Conservation (phyloP, 2,329 filamentous ascomycete species). For the Fusarium tanahbumbuense region DNA sequence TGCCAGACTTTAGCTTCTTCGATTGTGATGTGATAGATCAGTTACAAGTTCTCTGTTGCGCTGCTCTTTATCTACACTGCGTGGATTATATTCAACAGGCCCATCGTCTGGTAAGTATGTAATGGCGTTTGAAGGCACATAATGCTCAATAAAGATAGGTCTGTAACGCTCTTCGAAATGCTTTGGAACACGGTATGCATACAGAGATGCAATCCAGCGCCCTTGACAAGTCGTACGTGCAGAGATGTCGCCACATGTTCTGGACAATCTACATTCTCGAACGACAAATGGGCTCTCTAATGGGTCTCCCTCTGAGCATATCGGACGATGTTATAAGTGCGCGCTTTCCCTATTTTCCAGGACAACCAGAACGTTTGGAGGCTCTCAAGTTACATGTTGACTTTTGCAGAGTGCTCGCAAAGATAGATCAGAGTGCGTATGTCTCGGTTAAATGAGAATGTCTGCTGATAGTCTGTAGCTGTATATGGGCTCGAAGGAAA, state of each 20-base stretch:
- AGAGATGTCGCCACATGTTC: conserved; percentile 28
- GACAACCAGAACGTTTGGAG: conserved; percentile 14
- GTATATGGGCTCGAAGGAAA: conserved; percentile 42
- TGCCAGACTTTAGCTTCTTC: conserved; percentile 38
- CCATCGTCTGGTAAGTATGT: conserved; percentile 17
- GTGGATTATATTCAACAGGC: conserved; percentile 24
- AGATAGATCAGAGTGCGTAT: conserved; percentile 37
- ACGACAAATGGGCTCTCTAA: conserved; percentile 30
- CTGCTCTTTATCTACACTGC: conserved; percentile 31
- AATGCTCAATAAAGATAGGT: conserved; percentile 4
- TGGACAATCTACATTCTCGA: conserved; percentile 40
- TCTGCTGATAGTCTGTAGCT: conserved; percentile 10
- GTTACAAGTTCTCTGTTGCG: conserved; percentile 36
- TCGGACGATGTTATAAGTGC: conserved; percentile 36
- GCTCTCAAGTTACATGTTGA: conserved; percentile 33
- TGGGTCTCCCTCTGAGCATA: conserved; percentile 34
- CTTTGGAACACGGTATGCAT: conserved; percentile 33
- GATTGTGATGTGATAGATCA: conserved; percentile 29
- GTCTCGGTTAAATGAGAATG: rapidly evolving
- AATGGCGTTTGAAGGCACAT: rapidly evolving
- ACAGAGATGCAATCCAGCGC: conserved; percentile 33
- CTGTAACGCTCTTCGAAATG: conserved; percentile 24
- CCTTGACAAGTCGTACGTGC: conserved; percentile 23
- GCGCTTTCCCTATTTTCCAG: conserved; percentile 18
- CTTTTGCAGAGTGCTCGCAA: conserved; percentile 29